Conservation (phyloP, 2,329 filamentous ascomycete species). For the Xylariales sp. region DNA sequence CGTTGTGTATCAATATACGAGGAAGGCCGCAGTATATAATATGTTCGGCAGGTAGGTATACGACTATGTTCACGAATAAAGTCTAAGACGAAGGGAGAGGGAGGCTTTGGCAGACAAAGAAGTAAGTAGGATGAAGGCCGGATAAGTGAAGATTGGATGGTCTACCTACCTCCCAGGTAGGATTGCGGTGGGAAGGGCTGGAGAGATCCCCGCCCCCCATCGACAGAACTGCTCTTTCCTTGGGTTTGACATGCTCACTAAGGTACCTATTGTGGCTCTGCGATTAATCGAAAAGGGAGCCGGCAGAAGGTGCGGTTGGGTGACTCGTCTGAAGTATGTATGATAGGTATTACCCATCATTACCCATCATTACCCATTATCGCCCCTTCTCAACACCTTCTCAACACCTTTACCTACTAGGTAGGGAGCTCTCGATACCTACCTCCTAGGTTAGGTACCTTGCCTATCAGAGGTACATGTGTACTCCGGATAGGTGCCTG, state of each 20-base stretch:
- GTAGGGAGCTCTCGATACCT: neutral
- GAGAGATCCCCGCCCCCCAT: neutral
- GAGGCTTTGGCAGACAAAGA: neutral
- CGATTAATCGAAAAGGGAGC: neutral
- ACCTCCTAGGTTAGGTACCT: neutral
- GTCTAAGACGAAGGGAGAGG: neutral
- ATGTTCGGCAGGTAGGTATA: too few relatives aligned
- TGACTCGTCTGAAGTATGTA: too few relatives aligned
- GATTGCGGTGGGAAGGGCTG: neutral
- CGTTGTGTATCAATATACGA: too few relatives aligned
- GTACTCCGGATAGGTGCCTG: too few relatives aligned
- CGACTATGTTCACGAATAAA: too few relatives aligned
- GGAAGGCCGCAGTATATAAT: too few relatives aligned
- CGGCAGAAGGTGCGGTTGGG: conserved; percentile 12
- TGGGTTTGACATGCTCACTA: neutral
- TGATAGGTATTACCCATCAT: too few relatives aligned
- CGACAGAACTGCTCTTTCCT: conserved; percentile 18
- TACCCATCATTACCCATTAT: neutral
- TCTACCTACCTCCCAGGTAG: neutral
- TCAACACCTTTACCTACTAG: too few relatives aligned
- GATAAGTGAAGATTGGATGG: neutral
- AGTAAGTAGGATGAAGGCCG: neutral
- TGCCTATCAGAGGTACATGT: neutral
- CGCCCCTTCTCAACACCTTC: neutral
- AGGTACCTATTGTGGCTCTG: neutral